A percentile compares a stretch with the other conserved stretches of the same genome.
Conservation (phyloP, 495 filamentous ascomycete species). For the Penicillium psychrofluorescens region DNA sequence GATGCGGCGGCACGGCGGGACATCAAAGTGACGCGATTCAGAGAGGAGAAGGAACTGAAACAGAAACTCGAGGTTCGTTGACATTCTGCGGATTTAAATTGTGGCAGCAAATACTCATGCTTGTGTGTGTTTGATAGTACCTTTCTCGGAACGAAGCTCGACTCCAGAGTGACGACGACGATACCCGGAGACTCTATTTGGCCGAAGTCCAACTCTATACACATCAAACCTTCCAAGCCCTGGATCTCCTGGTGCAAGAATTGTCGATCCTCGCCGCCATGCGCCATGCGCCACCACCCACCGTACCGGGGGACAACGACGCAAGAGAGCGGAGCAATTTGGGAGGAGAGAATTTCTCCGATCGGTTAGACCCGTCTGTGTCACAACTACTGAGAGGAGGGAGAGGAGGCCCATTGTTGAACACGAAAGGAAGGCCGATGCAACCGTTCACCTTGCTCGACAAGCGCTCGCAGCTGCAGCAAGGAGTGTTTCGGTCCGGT, state of each 20-base stretch:
- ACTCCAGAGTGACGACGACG: constrained; percentile 67
- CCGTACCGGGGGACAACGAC: constrained; percentile 35
- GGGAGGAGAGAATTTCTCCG: constrained; percentile 51
- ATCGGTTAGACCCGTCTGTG: constrained; percentile 63
- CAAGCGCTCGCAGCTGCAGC: constrained; percentile 65
- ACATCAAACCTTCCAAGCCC: constrained; percentile 75
- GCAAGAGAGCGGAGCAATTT: constrained; percentile 37
- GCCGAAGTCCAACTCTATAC: constrained; percentile 62
- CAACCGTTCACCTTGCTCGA: constrained; percentile 84
- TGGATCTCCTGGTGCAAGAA: constrained; percentile 81
- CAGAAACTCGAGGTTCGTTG: constrained; percentile 62
- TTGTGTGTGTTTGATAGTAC: constrained; percentile 33
- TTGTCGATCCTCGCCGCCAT: constrained; percentile 71
- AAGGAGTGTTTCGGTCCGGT: constrained; percentile 82
- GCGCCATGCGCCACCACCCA: constrained; percentile 35
- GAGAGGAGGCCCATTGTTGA: constrained; percentile 70
- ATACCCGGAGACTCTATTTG: constrained; percentile 68
- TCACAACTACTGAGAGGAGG: constrained; percentile 44
- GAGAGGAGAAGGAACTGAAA: constrained; percentile 80
- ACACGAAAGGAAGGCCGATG: constrained; percentile 73
- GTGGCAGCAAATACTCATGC: constrained; percentile 14
- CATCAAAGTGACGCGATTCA: constrained; percentile 80
- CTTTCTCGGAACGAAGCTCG: constrained; percentile 51
- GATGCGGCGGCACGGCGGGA: constrained; percentile 70
- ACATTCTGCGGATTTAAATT: not conserved